phyloP scores from a whole-genome alignment of 352 stramenopile genomes.

The Pythium graminicola region DNA sequence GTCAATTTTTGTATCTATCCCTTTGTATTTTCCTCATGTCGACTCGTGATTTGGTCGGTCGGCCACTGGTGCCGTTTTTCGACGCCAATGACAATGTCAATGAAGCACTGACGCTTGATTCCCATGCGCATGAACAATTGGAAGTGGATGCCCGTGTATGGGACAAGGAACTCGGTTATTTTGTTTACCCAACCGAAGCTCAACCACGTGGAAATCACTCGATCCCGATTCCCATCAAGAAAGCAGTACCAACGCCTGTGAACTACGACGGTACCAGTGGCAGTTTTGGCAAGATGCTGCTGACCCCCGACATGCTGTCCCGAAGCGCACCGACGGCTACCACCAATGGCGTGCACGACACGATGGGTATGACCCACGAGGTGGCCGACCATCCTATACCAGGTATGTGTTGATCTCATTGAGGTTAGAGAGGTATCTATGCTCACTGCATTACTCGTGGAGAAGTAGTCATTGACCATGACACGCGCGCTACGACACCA shows the following conservation, averaged over 20 bases:
- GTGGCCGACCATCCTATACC: background rate
- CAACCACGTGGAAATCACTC: conserved; percentile 4
- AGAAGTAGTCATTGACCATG: background rate
- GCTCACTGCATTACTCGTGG: background rate
- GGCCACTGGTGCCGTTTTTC: conserved; percentile 72
- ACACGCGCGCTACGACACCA: background rate
- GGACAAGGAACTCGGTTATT: conserved; percentile 78
- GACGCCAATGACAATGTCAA: conserved; percentile 74
- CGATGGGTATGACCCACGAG: conserved; percentile 9
- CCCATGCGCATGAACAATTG: conserved; percentile 42
- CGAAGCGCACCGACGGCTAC: conserved; percentile 32
- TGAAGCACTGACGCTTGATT: conserved; percentile 36
- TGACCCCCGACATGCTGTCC: conserved; percentile 69
- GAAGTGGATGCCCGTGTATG: conserved; percentile 80
- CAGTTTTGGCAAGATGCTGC: conserved; percentile 34
- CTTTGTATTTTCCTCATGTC: conserved; percentile 10
- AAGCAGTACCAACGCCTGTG: background rate
- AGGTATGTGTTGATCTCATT: background rate
- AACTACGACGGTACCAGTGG: conserved; percentile 4
- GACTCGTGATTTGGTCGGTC: conserved; percentile 37
- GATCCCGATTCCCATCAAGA: conserved; percentile 27
- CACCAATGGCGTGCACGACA: conserved; percentile 8
- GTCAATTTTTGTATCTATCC: background rate
- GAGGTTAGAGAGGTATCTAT: background rate
- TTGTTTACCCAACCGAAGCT: conserved; percentile 55